These are phyloP conservation scores for Persicaria tinctoria DNA, from an alignment of 148 eudicot species.

Conservation along the genomic window DNA sequence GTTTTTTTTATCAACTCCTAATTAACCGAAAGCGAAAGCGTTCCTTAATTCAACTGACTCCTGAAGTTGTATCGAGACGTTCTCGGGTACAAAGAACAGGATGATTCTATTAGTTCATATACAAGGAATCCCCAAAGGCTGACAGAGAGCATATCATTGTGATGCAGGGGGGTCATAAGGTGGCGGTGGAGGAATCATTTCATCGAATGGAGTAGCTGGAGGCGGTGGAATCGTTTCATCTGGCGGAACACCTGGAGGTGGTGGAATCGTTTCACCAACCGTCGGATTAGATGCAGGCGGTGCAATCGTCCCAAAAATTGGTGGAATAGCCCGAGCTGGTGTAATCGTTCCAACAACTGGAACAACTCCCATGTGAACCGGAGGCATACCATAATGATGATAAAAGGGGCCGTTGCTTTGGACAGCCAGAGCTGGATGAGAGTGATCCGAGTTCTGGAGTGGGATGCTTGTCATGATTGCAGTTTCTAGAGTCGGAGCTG, in stretches of 20 bases:
- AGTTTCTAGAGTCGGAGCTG: slow-evolving; percentile 34
- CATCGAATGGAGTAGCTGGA: not conserved
- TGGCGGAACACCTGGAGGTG: not conserved
- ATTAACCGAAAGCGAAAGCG: too few species aligned
- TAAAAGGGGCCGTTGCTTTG: slow-evolving; percentile 42
- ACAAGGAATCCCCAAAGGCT: not conserved
- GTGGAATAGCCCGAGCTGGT: slow-evolving; percentile 4
- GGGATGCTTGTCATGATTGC: slow-evolving; percentile 21
- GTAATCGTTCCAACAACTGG: slow-evolving; percentile 32
- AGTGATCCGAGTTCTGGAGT: slow-evolving; percentile 27
- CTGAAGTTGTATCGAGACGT: not conserved
- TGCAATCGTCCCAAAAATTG: not conserved
- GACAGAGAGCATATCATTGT: not conserved
- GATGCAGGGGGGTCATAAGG: slow-evolving; percentile 6
- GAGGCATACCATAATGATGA: slow-evolving; percentile 34
- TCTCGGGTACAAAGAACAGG: not conserved
- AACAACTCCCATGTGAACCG: slow-evolving; percentile 22
- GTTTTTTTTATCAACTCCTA: too few species aligned
- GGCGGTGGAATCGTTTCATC: slow-evolving; percentile 6
- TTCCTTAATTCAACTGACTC: too few species aligned
- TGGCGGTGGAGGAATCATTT: slow-evolving; percentile 1
- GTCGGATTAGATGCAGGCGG: not conserved
- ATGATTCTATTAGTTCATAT: slow-evolving; percentile 1
- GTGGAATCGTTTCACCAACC: not conserved
- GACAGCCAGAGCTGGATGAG: slow-evolving; percentile 28